These are phyloP conservation scores for Dissoconium aciculare DNA, from an alignment of 2,329 filamentous ascomycete species.

Conservation along the genomic window DNA sequence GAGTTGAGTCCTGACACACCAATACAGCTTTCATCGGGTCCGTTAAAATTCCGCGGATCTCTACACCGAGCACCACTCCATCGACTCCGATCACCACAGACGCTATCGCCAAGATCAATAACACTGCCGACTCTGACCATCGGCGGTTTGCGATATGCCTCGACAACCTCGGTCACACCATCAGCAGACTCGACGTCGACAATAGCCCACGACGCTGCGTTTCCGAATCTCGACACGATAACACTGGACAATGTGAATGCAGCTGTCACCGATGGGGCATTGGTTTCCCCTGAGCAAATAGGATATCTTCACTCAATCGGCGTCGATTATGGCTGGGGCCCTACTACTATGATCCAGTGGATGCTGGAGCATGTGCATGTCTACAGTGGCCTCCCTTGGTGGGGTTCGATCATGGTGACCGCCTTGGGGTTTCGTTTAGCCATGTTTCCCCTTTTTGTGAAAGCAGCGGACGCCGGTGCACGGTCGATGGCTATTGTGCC, in stretches of 20 bases:
- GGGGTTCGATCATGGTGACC: conserved; percentile 53
- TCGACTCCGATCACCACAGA: conserved; percentile 1
- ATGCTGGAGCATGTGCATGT: conserved; percentile 71
- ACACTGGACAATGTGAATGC: conserved; percentile 25
- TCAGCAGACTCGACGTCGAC: conserved; percentile 12
- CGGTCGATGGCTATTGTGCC: conserved; percentile 48
- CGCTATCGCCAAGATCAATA: background rate
- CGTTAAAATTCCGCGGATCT: background rate
- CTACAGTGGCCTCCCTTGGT: conserved; percentile 64
- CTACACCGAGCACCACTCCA: background rate
- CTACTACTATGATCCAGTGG: conserved; percentile 59
- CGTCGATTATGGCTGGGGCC: conserved; percentile 74
- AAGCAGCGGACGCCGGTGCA: conserved; percentile 46
- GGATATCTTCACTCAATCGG: conserved; percentile 74
- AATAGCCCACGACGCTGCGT: conserved; percentile 10
- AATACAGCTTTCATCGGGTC: no score
- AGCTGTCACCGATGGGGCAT: conserved; percentile 19
- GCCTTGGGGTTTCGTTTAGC: conserved; percentile 49
- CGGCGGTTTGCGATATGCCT: conserved; percentile 14
- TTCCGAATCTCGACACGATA: conserved; percentile 20
- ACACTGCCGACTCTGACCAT: conserved; percentile 9
- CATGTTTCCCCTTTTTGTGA: conserved; percentile 51
- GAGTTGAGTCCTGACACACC: no score
- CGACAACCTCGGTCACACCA: conserved; percentile 19
- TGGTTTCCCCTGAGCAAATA: conserved; percentile 47